Conservation (phyloP, 176 grass and related monocot species). For the Musa schizocarpa region DNA sequence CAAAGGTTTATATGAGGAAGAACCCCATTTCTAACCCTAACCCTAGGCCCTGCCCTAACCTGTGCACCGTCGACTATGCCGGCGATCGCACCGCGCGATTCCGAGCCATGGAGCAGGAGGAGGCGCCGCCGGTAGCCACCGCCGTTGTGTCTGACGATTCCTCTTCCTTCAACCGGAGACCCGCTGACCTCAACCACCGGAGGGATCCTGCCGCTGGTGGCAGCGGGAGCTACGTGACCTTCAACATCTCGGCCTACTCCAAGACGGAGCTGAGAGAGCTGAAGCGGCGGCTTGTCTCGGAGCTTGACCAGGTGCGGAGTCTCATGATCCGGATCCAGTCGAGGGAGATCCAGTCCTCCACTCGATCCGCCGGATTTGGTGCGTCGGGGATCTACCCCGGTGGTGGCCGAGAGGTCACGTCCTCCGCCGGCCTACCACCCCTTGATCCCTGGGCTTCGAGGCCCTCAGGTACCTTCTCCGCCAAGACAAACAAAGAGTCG, state of each 20-base stretch:
- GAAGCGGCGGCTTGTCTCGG: conserved; percentile 43
- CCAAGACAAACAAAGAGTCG: neutral
- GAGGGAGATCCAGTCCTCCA: conserved; percentile 29
- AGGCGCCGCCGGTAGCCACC: neutral
- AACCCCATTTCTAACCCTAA: conserved; percentile 49
- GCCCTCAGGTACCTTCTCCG: neutral
- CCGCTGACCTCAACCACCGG: neutral
- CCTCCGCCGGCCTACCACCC: neutral
- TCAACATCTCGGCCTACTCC: conserved; percentile 27
- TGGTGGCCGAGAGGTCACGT: neutral
- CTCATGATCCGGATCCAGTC: conserved; percentile 63
- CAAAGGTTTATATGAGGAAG: conserved; percentile 26
- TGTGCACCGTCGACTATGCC: conserved; percentile 24
- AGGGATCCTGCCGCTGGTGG: neutral
- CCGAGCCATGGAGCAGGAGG: neutral
- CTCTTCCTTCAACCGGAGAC: neutral
- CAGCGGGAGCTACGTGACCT: conserved; percentile 13
- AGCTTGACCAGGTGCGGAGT: conserved; percentile 68
- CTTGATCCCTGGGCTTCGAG: neutral
- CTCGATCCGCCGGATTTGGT: conserved; percentile 1
- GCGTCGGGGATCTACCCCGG: neutral
- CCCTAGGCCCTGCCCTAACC: conserved; percentile 10
- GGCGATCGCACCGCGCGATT: neutral
- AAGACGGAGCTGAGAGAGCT: conserved; percentile 41
- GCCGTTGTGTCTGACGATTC: neutral